Evolutionary conservation across 768 basidiomycete genomes (phyloP).

Genomic region (Suillus subalutaceus): DNA sequence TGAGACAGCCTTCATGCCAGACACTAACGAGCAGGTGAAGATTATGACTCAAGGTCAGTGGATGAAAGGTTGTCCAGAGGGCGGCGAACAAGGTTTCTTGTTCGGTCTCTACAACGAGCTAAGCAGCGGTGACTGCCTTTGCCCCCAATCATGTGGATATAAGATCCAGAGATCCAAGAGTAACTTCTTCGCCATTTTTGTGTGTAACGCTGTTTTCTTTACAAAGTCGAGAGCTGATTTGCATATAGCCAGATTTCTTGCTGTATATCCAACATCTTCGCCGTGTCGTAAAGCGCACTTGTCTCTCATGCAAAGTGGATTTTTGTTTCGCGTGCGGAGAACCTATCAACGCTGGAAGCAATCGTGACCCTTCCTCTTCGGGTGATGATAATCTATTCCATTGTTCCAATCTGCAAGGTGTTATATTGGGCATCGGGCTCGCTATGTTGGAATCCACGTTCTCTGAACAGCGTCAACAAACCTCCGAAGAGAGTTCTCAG

Average conservation of each 20-base stretch:
- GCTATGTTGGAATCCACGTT: constrained; percentile 82
- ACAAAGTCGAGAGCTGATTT: constrained; percentile 11
- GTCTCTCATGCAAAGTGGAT: constrained; percentile 59
- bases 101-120: constrained; percentile 84
- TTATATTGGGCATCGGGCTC: constrained; percentile 88
- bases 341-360: constrained; percentile 48
- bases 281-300: constrained; percentile 58
- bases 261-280: constrained; percentile 69
- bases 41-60: constrained; percentile 89
- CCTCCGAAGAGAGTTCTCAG: constrained; percentile 27
- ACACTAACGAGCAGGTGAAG: constrained; percentile 50
- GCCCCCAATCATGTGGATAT: constrained; percentile 77
- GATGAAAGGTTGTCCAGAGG: constrained; percentile 98
- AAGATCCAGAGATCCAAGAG: constrained; percentile 61
- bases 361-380: constrained; percentile 43
- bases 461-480: constrained; percentile 50
- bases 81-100: constrained; percentile 85
- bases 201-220: constrained; percentile 43
- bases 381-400: constrained; percentile 74
- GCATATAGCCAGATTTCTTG: constrained; percentile 66
- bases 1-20: constrained; percentile 49
- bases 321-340: constrained; percentile 83
- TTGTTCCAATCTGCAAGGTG: constrained; percentile 87
- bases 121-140: constrained; percentile 60
- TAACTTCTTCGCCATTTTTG: constrained; percentile 84